Conservation (phyloP, 176 grass and related monocot species). For the Triticum dicoccoides region DNA sequence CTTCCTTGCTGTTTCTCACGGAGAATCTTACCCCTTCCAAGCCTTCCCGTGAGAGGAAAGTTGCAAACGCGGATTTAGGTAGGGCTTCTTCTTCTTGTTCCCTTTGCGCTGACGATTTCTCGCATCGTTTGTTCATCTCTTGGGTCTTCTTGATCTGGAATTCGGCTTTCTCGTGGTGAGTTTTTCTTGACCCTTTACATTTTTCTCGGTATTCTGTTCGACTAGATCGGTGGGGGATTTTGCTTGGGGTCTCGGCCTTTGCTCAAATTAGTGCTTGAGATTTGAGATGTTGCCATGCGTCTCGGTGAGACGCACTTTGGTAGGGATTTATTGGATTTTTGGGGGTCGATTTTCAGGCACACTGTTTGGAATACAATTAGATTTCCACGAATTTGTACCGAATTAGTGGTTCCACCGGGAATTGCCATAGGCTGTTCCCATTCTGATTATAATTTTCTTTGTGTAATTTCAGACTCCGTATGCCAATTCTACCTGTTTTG, state of each 20-base stretch:
- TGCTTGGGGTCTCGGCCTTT: background rate
- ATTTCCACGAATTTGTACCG: background rate
- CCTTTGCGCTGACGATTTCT: background rate
- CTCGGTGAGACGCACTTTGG: background rate
- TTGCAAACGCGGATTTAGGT: background rate
- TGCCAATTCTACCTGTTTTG: background rate
- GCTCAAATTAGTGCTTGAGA: background rate
- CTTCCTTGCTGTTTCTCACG: background rate
- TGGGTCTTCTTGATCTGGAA: background rate
- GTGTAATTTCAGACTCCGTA: background rate
- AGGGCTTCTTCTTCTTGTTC: background rate
- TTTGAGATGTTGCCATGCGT: background rate
- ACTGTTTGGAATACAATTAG: background rate
- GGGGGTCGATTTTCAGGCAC: background rate
- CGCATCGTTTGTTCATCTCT: background rate
- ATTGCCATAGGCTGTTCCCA: background rate
- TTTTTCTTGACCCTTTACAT: background rate
- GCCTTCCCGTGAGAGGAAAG: background rate
- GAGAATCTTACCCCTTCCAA: background rate
- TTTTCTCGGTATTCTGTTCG: background rate
- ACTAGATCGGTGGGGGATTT: background rate
- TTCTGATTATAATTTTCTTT: background rate
- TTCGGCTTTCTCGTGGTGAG: slow-evolving; percentile 8
- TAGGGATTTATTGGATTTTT: background rate
- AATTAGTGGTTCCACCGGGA: background rate